A percentile compares a stretch with the other conserved stretches of the same genome.
Conservation (phyloP, 257 asterid species). For the Leptodermis oblonga region DNA sequence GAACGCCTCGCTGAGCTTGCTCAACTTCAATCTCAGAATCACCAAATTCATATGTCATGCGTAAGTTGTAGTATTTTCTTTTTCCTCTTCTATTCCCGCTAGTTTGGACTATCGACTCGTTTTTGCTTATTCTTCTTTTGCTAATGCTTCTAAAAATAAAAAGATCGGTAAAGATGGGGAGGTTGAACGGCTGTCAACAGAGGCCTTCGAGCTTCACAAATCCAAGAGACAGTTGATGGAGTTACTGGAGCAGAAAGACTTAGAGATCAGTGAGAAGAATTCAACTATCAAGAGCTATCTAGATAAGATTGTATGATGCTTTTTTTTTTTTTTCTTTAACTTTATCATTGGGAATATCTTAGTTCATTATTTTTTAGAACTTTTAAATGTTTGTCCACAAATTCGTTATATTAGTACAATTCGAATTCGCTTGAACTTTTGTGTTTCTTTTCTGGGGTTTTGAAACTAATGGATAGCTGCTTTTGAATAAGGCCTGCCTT, state of each 20-base stretch:
- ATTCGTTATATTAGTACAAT: not conserved
- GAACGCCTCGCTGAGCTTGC: conserved; percentile 51
- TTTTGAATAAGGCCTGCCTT: too few species aligned
- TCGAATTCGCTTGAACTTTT: not conserved
- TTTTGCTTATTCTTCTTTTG: not conserved
- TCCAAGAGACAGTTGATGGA: conserved; percentile 91
- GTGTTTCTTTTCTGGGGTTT: not conserved
- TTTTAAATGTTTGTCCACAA: not conserved
- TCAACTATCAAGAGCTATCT: conserved; percentile 71
- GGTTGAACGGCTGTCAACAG: conserved; percentile 65
- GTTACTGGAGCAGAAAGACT: conserved; percentile 69
- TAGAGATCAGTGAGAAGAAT: conserved; percentile 76
- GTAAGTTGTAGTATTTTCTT: conserved; percentile 30
- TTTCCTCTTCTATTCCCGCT: not conserved
- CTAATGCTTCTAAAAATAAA: not conserved
- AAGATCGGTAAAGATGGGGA: conserved; percentile 79
- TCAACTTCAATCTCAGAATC: conserved; percentile 52
- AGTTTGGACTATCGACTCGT: not conserved
- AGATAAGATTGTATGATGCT: conserved; percentile 75
- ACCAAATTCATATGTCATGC: conserved; percentile 45
- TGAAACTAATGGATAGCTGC: not conserved
- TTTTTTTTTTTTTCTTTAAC: not conserved
- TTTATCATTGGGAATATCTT: not conserved
- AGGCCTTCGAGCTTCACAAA: conserved; percentile 62
- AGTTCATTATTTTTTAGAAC: not conserved